Evolutionary conservation across 2,329 filamentous ascomycete species (phyloP), one percentile per base, ranked within the genome.

Genomic region (Metarhizium sp.): DNA sequence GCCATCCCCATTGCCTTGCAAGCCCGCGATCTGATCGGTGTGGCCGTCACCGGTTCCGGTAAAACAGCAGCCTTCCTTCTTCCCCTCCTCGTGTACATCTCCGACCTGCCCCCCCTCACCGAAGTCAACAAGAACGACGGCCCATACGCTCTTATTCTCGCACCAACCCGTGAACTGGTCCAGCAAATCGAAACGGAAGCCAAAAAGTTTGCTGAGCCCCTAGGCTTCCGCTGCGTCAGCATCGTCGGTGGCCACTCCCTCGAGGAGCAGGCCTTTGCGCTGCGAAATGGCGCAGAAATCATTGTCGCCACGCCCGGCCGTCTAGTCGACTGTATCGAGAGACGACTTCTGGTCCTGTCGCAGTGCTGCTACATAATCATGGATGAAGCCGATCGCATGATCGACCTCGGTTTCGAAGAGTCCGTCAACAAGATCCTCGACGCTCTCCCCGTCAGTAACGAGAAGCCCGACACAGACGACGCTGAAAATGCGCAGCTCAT

Each of bases 341-440:
- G 94, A 18, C 86, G 92, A 38, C 84, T 97, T 34, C 79, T 97
- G 2, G 92, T 99, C 1, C 81, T 97, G 50, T 86, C 85, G n/a
- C 94, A 97, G 72, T 97, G 94, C 71, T 96, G 92, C 74, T 97
- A 97, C 73, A 83, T 97, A 55, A 96, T 99, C 72, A 96, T 99
- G 92, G 94, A 99, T 70, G 94, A 99, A 80, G 94, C 94, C 42
- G 94, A 99, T 73, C 88, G 92, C 55, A 99, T 99, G 94, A 95
- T 99, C 60, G 94, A 99, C 68, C 84, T 97, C 58, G 94, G 94
- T 49, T 99, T 99, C 69, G 94, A 99, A 73, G 94, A 97, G 65
- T 89, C 91, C 0, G 90, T 99, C 57, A 97, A 96, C 73, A 95
- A 95, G 72, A 99, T 99, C 63, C 84, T 99, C 49, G 91, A 96